Evolutionary conservation across 257 asterid species (phyloP).

Genomic region (Craterostigma plantagineum): DNA sequence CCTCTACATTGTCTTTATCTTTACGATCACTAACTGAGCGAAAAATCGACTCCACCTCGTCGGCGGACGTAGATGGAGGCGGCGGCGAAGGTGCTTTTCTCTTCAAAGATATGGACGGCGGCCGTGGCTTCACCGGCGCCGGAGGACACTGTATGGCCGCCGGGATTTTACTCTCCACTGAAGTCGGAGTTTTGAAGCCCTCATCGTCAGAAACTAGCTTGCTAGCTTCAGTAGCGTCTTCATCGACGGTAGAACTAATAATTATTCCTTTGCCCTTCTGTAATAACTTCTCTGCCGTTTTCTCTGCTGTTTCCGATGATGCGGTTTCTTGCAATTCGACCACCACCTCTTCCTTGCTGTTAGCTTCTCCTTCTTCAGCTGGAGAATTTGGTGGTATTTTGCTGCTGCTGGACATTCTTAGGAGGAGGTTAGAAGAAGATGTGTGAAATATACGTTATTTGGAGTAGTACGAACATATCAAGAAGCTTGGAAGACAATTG

Average conservation of each 20-base stretch:
- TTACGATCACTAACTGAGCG: conserved; percentile 2
- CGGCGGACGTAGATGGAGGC: conserved; percentile 12
- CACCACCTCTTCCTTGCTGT: too few species aligned
- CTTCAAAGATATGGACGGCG: conserved; percentile 14
- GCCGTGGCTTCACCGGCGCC: conserved; percentile 37
- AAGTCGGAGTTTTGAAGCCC: conserved; percentile 57
- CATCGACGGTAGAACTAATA: neutral
- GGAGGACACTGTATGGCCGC: conserved; percentile 38
- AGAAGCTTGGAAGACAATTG: too few species aligned
- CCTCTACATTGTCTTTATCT: conserved; percentile 10
- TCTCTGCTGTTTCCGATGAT: too few species aligned
- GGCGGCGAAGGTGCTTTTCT: conserved; percentile 18
- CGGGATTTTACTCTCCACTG: conserved; percentile 37
- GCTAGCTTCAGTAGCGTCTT: too few species aligned
- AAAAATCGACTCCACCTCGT: conserved; percentile 23
- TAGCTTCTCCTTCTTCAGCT: too few species aligned
- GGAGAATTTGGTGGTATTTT: too few species aligned
- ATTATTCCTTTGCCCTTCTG: neutral
- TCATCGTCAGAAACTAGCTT: too few species aligned
- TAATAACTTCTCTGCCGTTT: neutral
- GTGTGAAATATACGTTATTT: too few species aligned
- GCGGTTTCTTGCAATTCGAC: too few species aligned
- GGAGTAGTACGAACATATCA: too few species aligned
- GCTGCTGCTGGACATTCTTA: too few species aligned
- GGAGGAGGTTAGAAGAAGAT: too few species aligned